Percentiles rank a stretch among this genome's conserved stretches.
phyloP scores from a whole-genome alignment of 2,329 filamentous ascomycete species.

The Zasmidium angulare region DNA sequence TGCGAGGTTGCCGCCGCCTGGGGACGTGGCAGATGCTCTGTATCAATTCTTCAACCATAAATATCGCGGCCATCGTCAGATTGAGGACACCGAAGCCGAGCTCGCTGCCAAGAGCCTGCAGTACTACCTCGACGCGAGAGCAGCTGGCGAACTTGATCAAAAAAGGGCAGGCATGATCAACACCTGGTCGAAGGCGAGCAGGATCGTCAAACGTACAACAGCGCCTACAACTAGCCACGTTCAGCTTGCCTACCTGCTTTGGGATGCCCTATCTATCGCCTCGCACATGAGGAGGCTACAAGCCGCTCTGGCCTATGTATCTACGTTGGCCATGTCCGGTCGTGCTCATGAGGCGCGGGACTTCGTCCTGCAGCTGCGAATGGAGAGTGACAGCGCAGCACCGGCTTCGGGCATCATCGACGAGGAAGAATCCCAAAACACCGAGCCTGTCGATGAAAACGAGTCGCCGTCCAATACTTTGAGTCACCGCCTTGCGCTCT shows the following conservation, averaged over 20 bases:
- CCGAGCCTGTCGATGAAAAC: background rate
- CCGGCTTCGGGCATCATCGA: too few species aligned
- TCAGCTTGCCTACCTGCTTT: background rate
- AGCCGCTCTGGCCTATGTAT: background rate
- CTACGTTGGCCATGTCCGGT: background rate
- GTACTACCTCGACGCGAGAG: constrained; percentile 47
- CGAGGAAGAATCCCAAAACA: background rate
- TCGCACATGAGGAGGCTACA: too few species aligned
- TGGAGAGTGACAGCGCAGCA: too few species aligned
- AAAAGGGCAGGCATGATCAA: too few species aligned
- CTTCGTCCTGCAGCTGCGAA: too few species aligned
- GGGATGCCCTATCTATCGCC: background rate
- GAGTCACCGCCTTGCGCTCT: background rate
- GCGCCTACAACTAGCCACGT: background rate
- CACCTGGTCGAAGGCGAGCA: too few species aligned
- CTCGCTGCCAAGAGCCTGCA: constrained; percentile 60
- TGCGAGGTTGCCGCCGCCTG: constrained; percentile 61
- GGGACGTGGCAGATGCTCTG: constrained; percentile 67
- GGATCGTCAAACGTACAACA: background rate
- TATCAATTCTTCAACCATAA: constrained; percentile 57
- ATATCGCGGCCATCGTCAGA: constrained; percentile 46
- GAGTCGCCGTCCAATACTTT: background rate
- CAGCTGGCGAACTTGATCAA: background rate
- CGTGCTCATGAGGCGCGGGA: too few species aligned
- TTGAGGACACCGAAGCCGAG: constrained; percentile 69